Percentiles rank a stretch among this genome's conserved stretches.
Evolutionary conservation across 805 yeast species (phyloP).

Genomic region (Saturnispora hagleri): DNA sequence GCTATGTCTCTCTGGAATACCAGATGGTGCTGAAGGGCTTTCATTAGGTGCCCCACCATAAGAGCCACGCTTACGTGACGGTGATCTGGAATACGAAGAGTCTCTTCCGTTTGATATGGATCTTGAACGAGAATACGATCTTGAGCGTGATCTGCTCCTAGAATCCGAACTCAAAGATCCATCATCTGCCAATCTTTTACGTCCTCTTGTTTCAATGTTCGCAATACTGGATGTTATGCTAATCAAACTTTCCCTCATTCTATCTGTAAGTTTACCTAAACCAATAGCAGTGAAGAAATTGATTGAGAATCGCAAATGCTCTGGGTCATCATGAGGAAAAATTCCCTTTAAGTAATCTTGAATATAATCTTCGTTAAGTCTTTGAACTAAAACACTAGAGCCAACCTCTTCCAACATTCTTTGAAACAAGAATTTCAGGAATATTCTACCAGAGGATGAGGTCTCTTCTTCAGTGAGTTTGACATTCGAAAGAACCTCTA

Average conservation of each 20-base stretch:
- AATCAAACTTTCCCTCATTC: slow-evolving; percentile 47
- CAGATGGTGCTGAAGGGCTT: neutral
- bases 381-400: slow-evolving; percentile 34
- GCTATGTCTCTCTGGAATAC: neutral
- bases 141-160: slow-evolving; percentile 15
- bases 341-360: slow-evolving; percentile 44
- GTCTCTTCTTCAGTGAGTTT: slow-evolving; percentile 62
- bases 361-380: slow-evolving; percentile 45
- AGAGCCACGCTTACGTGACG: slow-evolving; percentile 5
- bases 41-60: neutral
- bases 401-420: slow-evolving; percentile 77
- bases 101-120: slow-evolving; percentile 2
- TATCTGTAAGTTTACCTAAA: slow-evolving; percentile 72
- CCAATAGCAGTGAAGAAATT: slow-evolving; percentile 93
- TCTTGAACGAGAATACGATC: slow-evolving; percentile 10
- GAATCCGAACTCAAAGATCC: slow-evolving; percentile 13
- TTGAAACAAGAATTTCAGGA: slow-evolving; percentile 71
- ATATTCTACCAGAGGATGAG: slow-evolving; percentile 72
- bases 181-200: slow-evolving; percentile 2
- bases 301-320: slow-evolving; percentile 64
- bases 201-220: slow-evolving; percentile 9
- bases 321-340: slow-evolving; percentile 51
- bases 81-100: slow-evolving; percentile 11
- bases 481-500: slow-evolving; percentile 49
- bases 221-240: slow-evolving; percentile 17